Percentiles rank a stretch among this genome's conserved stretches.
These are phyloP conservation scores for Blastocystis sp. DNA, from an alignment of 352 stramenopile genomes.

Conservation along the genomic window DNA sequence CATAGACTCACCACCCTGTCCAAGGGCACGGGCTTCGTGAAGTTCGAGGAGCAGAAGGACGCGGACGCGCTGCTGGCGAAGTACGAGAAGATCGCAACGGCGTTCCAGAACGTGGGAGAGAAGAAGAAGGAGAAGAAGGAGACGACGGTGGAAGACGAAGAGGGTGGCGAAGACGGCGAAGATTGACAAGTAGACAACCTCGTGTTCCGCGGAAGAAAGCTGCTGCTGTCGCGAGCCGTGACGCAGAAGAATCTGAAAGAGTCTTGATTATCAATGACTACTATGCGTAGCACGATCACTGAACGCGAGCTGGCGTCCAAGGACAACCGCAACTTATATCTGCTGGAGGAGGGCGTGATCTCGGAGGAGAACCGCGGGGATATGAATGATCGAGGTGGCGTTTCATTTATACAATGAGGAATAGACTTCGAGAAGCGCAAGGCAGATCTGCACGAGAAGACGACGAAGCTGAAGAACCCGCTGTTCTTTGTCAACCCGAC, in stretches of 20 bases:
- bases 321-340: slow-evolving; percentile 91
- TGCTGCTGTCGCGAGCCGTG: slow-evolving; percentile 1
- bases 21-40: slow-evolving; percentile 42
- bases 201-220: background rate
- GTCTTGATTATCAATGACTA: background rate
- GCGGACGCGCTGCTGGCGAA: slow-evolving; percentile 5
- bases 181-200: background rate
- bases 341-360: slow-evolving; percentile 89
- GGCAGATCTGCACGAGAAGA: slow-evolving; percentile 87
- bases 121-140: background rate
- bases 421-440: slow-evolving; percentile 89
- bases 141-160: no score
- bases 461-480: slow-evolving; percentile 91
- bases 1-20: slow-evolving; percentile 24
- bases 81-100: background rate
- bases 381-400: slow-evolving; percentile 71
- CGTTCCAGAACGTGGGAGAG: background rate
- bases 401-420: slow-evolving; percentile 70
- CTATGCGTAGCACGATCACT: background rate
- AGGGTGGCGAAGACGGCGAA: no score
- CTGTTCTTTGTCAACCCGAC: slow-evolving; percentile 92
- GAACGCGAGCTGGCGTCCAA: slow-evolving; percentile 77
- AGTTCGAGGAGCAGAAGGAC: slow-evolving; percentile 2
- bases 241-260: slow-evolving; percentile 17
- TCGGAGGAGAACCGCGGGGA: slow-evolving; percentile 72